Evolutionary conservation across 306 rosid species (phyloP), one percentile per base, ranked within the genome.

Genomic region (Rubus parviflorus): DNA sequence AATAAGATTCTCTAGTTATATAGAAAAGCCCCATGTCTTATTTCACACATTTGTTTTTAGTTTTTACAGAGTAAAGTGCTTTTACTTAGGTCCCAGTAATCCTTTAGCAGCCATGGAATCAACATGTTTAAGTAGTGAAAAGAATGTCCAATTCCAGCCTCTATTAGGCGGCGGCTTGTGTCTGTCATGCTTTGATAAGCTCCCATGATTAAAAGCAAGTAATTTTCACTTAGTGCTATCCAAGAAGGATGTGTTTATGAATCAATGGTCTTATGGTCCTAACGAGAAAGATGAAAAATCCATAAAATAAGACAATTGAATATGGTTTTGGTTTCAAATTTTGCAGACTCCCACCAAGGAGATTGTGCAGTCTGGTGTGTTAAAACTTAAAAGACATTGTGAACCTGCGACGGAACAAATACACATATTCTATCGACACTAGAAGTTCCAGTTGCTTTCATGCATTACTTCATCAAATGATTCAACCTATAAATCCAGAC

Each of bases 1-100:
- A 54, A 54, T 60, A 70, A 72, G 84, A 86, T 81, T 74, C 81
- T 54, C 84, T 79, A 4, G 47, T 45, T 67, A 48, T 19, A 60
- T 72, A 58, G 63, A 60, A 54, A 75, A 10, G 47, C 38, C 43
- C 37, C 48, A 70, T 68, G 30, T 75, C 30, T 42, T 61, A 20
- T 60, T 22, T 80, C 60, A 43, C 49, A 75, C 66, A 43, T 70
- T 57, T 76, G 38, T 37, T 69, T 69, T 68, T 61, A 68, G 30
- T 12, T 30, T 30, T 30, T 30, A 30, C 35, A 30, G n/a, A 75
- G 63, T 71, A 49, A 78, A 75, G 82, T 79, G 45, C 72, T 73
- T 23, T 16, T 58, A 37, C 63, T 52, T 54, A 40, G 9, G 15
- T 52, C 60, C 40, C 15, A 46, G 80, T 56, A 62, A 60, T 61